These are phyloP conservation scores for Dendrobium officinale DNA, from an alignment of 106 monocot species.

Conservation along the genomic window DNA sequence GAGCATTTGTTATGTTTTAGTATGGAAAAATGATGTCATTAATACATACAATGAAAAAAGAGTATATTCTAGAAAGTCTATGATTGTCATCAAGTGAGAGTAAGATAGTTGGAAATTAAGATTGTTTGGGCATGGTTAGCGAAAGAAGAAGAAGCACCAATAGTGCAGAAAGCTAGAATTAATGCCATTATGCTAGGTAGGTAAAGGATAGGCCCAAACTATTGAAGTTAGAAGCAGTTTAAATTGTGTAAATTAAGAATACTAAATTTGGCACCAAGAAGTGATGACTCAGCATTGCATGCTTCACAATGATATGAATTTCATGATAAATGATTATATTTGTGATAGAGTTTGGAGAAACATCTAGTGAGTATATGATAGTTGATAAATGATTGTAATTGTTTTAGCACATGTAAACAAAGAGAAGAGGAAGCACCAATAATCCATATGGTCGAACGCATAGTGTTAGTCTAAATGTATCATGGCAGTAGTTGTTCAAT, in stretches of 20 bases:
- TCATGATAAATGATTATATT: not conserved
- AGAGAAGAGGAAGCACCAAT: not conserved
- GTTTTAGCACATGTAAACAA: not conserved
- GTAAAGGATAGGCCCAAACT: not conserved
- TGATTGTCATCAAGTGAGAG: not conserved
- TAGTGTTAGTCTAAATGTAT: not conserved
- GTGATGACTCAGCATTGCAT: too few species aligned
- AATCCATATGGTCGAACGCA: not conserved
- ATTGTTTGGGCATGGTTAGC: not conserved
- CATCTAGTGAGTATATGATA: not conserved
- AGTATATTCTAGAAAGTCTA: not conserved
- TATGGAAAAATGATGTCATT: not conserved
- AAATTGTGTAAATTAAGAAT: too few species aligned
- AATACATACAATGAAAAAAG: not conserved
- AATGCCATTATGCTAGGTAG: not conserved
- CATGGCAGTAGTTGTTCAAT: not conserved
- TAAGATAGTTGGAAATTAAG: constrained; percentile 1
- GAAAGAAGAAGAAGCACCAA: not conserved
- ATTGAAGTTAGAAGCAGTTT: too few species aligned
- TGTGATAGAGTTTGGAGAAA: not conserved
- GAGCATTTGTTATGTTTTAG: too few species aligned
- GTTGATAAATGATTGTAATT: not conserved
- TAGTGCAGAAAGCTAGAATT: not conserved
- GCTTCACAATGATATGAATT: too few species aligned
- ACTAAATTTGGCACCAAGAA: too few species aligned